Percentiles rank a stretch among this genome's conserved stretches.
phyloP scores from a whole-genome alignment of 495 filamentous ascomycete genomes.

The Jackrogersella minutella region DNA sequence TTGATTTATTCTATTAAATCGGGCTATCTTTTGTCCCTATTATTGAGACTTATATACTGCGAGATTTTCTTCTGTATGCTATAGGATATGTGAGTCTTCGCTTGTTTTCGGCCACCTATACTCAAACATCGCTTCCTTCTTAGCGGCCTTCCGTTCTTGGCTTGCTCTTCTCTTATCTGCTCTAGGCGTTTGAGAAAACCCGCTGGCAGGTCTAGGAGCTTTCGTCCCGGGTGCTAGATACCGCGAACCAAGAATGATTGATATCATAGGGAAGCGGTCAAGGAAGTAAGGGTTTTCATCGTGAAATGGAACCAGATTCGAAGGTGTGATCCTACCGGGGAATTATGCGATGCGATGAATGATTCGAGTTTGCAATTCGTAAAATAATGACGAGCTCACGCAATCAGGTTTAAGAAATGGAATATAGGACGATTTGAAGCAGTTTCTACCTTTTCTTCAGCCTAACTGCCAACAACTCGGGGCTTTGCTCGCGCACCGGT shows the following conservation, averaged over 20 bases:
- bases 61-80: neutral
- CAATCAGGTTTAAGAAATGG: constrained; percentile 48
- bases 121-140: neutral
- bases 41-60: neutral
- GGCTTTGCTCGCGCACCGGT: constrained; percentile 42
- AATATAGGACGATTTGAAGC: constrained; percentile 61
- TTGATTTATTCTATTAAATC: no score
- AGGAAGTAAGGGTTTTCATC: constrained; percentile 64
- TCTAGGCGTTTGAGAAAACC: constrained; percentile 46
- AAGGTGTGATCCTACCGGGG: constrained; percentile 45
- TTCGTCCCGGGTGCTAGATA: constrained; percentile 61
- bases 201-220: constrained; percentile 57
- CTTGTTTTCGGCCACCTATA: neutral
- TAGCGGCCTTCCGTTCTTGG: constrained; percentile 34
- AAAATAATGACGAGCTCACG: neutral
- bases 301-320: constrained; percentile 57
- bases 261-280: constrained; percentile 66
- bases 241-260: constrained; percentile 57
- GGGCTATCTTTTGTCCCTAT: neutral
- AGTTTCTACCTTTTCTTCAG: constrained; percentile 47
- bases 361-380: constrained; percentile 56
- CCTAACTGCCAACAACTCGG: neutral
- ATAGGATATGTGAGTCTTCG: neutral
- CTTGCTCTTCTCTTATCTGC: constrained; percentile 49
- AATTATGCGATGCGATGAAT: constrained; percentile 68